phyloP scores from a whole-genome alignment of 305 asterid species.

The Rubia peregrina region DNA sequence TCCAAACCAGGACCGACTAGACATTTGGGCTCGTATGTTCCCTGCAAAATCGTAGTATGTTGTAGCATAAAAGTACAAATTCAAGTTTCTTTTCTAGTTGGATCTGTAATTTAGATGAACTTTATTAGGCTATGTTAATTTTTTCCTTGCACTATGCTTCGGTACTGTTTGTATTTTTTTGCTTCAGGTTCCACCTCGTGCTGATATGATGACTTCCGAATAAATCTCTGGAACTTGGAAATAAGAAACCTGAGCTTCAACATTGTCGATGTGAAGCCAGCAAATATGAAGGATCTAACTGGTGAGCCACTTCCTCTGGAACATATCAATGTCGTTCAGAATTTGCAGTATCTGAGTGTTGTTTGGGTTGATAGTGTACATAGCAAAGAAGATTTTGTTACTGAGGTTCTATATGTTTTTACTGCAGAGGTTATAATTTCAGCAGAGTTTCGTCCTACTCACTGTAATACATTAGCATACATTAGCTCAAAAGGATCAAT shows the following conservation, averaged over 20 bases:
- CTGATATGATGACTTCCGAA: conserved; percentile 63
- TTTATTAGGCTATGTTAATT: too few relatives aligned
- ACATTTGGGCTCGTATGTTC: too few relatives aligned
- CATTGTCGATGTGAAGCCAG: conserved; percentile 93
- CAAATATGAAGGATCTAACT: conserved; percentile 97
- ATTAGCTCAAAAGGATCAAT: conserved; percentile 98
- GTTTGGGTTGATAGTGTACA: background rate
- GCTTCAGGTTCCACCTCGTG: too few relatives aligned
- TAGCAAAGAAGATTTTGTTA: background rate
- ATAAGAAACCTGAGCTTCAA: conserved; percentile 96
- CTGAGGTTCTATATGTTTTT: conserved; percentile 20
- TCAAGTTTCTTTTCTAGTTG: too few relatives aligned
- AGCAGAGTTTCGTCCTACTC: conserved; percentile 96
- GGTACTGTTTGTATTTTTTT: too few relatives aligned
- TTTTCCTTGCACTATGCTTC: too few relatives aligned
- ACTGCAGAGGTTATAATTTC: conserved; percentile 97
- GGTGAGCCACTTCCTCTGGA: conserved; percentile 32
- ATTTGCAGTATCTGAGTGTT: background rate
- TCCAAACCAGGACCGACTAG: too few relatives aligned
- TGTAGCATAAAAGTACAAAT: too few relatives aligned
- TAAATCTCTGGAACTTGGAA: conserved; percentile 99
- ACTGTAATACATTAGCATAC: conserved; percentile 87
- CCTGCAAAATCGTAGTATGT: too few relatives aligned
- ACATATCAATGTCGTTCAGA: background rate
- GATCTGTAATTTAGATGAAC: too few relatives aligned